phyloP scores from a whole-genome alignment of 345 rosid species.

The Eucalyptus shirleyi region DNA sequence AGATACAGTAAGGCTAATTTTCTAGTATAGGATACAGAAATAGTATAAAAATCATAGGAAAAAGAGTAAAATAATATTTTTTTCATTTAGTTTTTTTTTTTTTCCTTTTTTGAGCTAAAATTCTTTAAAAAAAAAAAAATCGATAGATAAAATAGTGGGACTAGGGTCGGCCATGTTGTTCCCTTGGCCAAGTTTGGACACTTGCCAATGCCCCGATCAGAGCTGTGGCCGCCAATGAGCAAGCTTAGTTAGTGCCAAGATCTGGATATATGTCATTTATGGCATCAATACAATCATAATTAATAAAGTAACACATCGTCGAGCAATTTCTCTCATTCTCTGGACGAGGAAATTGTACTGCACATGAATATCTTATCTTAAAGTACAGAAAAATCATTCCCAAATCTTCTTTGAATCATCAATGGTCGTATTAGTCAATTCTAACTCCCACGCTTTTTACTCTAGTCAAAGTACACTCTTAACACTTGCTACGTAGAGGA shows the following conservation, averaged over 20 bases:
- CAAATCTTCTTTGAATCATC: neutral
- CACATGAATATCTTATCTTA: neutral
- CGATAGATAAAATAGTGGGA: neutral
- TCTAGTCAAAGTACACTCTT: neutral
- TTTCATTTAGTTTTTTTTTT: neutral
- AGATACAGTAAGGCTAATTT: neutral
- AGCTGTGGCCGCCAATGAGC: fast-evolving
- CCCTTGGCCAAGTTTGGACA: neutral
- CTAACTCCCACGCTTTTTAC: neutral
- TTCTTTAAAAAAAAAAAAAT: neutral
- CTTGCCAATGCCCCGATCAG: fast-evolving
- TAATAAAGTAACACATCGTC: fast-evolving
- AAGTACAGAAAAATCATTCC: neutral
- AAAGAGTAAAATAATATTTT: neutral
- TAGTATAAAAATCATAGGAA: neutral
- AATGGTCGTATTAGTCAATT: neutral
- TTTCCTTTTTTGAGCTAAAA: neutral
- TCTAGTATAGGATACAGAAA: neutral
- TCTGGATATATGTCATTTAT: neutral
- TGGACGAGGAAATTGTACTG: neutral
- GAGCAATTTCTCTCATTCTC: neutral
- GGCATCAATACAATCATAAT: neutral
- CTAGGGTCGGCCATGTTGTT: neutral
- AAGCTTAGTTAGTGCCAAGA: neutral
- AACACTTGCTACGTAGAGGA: neutral